These are phyloP conservation scores for Monocercomonoides exilis DNA, from an alignment of 78 protist genomes.

Conservation along the genomic window DNA sequence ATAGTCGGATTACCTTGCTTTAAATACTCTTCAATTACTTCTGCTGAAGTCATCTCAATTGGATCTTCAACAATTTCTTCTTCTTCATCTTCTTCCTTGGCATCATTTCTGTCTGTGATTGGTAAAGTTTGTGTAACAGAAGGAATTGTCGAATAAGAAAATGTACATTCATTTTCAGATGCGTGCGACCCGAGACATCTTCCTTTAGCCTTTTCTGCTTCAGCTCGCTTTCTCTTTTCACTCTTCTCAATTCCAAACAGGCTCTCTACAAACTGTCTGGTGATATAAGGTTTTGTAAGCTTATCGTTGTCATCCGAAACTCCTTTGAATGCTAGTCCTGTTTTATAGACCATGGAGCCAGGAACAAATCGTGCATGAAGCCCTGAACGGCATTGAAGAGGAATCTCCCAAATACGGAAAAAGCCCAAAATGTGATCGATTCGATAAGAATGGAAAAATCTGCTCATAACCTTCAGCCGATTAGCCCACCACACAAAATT, in stretches of 20 bases:
- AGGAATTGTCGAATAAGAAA: no score
- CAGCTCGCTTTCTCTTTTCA: no score
- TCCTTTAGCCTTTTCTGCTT: no score
- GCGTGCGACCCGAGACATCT: no score
- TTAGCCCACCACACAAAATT: conserved; percentile 70
- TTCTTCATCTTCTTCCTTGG: not conserved
- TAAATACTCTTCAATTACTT: not conserved
- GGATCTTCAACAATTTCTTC: no score
- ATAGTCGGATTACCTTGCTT: not conserved
- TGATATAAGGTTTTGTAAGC: conserved; percentile 4
- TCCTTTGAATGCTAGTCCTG: not conserved
- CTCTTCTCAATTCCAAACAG: not conserved
- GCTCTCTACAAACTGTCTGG: not conserved
- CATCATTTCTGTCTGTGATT: not conserved
- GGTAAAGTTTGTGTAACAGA: not conserved
- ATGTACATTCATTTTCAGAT: no score
- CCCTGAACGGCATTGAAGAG: conserved; percentile 37
- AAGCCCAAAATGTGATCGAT: conserved; percentile 81
- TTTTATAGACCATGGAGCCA: not conserved
- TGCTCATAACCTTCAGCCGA: conserved; percentile 56
- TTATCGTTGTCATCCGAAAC: conserved; percentile 7
- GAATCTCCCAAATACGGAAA: conserved; percentile 81
- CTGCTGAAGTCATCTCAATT: no score
- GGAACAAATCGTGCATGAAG: conserved; percentile 45
- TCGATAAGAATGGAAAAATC: conserved; percentile 69